Base-by-base conservation (phyloP, 805 yeast species). In the Starmera dryadoides region DNA sequence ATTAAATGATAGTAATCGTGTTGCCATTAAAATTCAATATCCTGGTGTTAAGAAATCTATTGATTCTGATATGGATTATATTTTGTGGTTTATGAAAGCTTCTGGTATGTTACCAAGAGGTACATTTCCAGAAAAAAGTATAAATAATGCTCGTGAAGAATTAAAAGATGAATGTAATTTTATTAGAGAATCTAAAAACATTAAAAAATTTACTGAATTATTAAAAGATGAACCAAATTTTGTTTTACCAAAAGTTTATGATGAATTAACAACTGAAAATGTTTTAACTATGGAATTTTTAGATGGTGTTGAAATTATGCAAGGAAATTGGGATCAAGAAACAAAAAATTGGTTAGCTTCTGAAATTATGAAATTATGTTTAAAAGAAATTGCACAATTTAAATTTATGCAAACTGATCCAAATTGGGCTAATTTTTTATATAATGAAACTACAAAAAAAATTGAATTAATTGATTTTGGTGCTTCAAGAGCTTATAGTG, bases 361-460 rank as follows among this genome's bases (percentile, higher is more conserved):
- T 4, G 74, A 82, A 47, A 79, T 93, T 38, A 84, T 93, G 96
- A 74, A 86, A 47, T 68, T 93, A 32, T 88, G 96, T 55, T 65
- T 93, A 35, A 69, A 74, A 49, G 98, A 93, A 62, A 85, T 93
- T 58, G 86, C 88, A 12, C 66, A 75, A 49, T 89, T 83, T 66
- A 75, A 74, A 53, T 91, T 82, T 64, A 93, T 93, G 98, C 98
- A 93, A 64, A 91, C 98, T 1, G 98, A 93, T 64, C 98, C 98
- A 37, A 93, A 93, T 60, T 93, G 98, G 98, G 97, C 98, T 34
- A 93, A 93, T 60, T 93, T 93, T 64, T 63, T 93, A 43, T 88
- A 85, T 65, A 88, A 93, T 55, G 68, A 68, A 26, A 49, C 65
- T n/a, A 78, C 88, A 2, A 62, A 74, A 20, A 79, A 82, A 58